phyloP scores from a whole-genome alignment of 2,329 filamentous ascomycete species.

The Ascochyta rabiei region DNA sequence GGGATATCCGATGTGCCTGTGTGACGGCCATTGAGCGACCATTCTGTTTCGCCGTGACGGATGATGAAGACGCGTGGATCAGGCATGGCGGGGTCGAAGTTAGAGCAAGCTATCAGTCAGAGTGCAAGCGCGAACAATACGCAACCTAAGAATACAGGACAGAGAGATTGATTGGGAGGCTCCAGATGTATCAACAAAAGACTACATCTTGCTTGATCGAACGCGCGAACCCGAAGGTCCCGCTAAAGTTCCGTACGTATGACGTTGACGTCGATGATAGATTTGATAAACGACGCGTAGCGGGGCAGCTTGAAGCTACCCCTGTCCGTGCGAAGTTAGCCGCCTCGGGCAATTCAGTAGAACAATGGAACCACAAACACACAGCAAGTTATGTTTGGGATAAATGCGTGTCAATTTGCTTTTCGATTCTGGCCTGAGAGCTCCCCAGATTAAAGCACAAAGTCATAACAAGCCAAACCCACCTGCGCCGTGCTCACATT shows the following conservation, averaged over 20 bases:
- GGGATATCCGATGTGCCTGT: constrained; percentile 87
- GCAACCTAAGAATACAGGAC: background rate
- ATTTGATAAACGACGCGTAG: constrained; percentile 4
- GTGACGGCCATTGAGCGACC: constrained; percentile 80
- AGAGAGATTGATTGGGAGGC: background rate
- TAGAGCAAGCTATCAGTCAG: background rate
- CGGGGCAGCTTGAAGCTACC: constrained; percentile 12
- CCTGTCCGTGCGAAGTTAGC: too few species aligned
- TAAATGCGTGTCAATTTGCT: constrained; percentile 18
- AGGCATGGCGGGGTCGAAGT: constrained; percentile 38
- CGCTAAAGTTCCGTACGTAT: constrained; percentile 8
- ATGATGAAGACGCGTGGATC: constrained; percentile 59
- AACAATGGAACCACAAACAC: too few species aligned
- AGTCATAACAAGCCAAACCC: constrained; percentile 21
- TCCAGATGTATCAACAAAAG: background rate
- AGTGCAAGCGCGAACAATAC: background rate
- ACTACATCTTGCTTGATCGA: constrained; percentile 8
- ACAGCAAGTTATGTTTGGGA: background rate
- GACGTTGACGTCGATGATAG: constrained; percentile 7
- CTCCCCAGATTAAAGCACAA: constrained; percentile 29
- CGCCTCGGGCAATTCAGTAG: background rate
- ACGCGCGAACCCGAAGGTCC: background rate
- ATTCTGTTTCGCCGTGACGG: constrained; percentile 94
- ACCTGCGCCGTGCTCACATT: constrained; percentile 32
- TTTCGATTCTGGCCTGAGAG: constrained; percentile 19